Percentiles rank a stretch among this genome's conserved stretches.
phyloP scores from a whole-genome alignment of 1,139 yeast species.

The Yamadazyma atmosphaerica region DNA sequence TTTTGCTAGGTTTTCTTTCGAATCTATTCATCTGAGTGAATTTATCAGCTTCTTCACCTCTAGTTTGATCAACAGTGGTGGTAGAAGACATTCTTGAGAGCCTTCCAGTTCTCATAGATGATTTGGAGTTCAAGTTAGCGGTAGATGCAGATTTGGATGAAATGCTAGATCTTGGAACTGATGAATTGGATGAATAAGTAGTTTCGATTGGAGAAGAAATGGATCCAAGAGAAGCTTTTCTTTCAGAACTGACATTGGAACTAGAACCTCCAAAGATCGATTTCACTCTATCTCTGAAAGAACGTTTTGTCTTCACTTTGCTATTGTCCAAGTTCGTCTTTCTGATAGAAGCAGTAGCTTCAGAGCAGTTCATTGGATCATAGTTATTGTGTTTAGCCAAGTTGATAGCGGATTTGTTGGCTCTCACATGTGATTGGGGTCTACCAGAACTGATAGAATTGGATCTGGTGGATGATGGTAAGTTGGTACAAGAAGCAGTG shows the following conservation, averaged over 20 bases:
- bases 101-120: constrained; percentile 6
- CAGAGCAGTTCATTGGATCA: constrained; percentile 15
- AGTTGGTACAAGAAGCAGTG: constrained; percentile 17
- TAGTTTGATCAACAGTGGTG: constrained; percentile 15
- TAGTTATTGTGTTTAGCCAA: constrained; percentile 18
- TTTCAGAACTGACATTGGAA: constrained; percentile 5
- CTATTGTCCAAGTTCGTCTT: constrained; percentile 12
- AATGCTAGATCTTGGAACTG: constrained; percentile 9
- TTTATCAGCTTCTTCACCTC: constrained; percentile 11
- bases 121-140: constrained; percentile 7
- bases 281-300: constrained; percentile 29
- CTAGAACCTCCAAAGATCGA: constrained; percentile 21
- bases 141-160: constrained; percentile 7
- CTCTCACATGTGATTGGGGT: constrained; percentile 12
- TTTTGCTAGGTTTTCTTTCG: constrained; percentile 8
- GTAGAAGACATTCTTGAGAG: constrained; percentile 6
- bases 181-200: constrained; percentile 14
- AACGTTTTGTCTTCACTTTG: constrained; percentile 18
- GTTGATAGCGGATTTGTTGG: constrained; percentile 16
- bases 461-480: constrained; percentile 7
- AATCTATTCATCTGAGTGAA: constrained; percentile 7
- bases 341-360: constrained; percentile 14
- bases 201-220: constrained; percentile 17
- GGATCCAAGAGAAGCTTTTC: neutral
- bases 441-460: constrained; percentile 5